These are phyloP conservation scores for Boletus vinaceobasis DNA, from an alignment of 768 basidiomycete genomes.

Conservation along the genomic window DNA sequence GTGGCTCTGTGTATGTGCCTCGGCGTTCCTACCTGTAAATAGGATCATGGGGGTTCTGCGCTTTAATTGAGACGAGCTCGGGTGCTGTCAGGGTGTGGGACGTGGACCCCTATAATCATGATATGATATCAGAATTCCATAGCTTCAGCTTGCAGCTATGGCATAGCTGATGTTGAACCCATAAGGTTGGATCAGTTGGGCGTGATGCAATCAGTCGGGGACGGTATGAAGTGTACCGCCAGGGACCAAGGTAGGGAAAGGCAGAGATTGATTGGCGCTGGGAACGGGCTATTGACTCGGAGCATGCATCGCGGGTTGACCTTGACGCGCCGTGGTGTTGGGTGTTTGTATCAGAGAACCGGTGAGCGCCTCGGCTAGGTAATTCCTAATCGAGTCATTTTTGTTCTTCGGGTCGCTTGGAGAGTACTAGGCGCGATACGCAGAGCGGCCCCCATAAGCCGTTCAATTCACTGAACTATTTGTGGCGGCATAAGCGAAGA, in stretches of 20 bases:
- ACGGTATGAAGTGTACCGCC: not conserved
- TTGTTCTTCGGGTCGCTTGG: not conserved
- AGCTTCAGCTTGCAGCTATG: conserved; percentile 3
- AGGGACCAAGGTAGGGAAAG: not conserved
- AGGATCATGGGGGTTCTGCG: not conserved
- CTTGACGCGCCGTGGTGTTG: not conserved
- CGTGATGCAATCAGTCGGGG: conserved; percentile 16
- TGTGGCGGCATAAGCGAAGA: not conserved
- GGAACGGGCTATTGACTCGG: not conserved
- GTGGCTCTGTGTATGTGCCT: conserved; percentile 1
- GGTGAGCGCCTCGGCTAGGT: not conserved
- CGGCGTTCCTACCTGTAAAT: not conserved
- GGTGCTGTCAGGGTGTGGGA: not conserved
- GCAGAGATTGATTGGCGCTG: conserved; percentile 5
- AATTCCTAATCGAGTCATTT: not conserved
- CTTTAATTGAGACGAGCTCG: not conserved
- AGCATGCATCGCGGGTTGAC: conserved; percentile 2
- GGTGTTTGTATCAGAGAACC: not conserved
- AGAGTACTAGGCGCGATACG: not conserved
- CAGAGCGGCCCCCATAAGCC: not conserved
- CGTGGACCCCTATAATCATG: conserved; percentile 6
- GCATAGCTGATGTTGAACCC: conserved; percentile 1
- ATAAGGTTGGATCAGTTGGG: conserved; percentile 9
- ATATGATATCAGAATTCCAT: conserved; percentile 5
- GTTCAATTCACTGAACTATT: not conserved